phyloP scores from a whole-genome alignment of 129 eudicot species.

The Silybum marianum region DNA sequence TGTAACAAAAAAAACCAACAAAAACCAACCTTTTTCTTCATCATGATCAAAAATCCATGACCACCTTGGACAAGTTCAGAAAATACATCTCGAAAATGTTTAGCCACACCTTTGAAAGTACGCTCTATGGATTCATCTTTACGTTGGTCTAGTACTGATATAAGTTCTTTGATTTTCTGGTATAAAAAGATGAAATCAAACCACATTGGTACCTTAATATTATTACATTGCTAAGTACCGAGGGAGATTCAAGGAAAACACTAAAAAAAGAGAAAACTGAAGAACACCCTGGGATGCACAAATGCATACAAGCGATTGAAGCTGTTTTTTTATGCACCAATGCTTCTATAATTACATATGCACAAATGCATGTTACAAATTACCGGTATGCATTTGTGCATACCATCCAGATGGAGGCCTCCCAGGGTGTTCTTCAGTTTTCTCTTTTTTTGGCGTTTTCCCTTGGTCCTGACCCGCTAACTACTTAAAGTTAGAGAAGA shows the following conservation, averaged over 20 bases:
- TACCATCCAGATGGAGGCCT: too few relatives aligned
- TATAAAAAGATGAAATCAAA: constrained; percentile 12
- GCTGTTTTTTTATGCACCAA: too few relatives aligned
- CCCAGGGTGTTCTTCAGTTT: too few relatives aligned
- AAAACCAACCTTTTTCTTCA: constrained; percentile 88
- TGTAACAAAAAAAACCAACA: not conserved
- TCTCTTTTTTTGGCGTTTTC: too few relatives aligned
- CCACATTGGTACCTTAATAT: constrained; percentile 13
- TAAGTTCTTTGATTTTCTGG: constrained; percentile 94
- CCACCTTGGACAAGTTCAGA: constrained; percentile 99
- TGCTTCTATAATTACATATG: too few relatives aligned
- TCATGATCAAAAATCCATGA: constrained; percentile 88
- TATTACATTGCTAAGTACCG: not conserved
- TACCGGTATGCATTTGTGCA: too few relatives aligned
- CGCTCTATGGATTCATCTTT: constrained; percentile 99
- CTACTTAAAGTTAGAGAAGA: not conserved
- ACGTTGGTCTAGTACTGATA: constrained; percentile 86
- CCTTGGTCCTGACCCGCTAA: too few relatives aligned
- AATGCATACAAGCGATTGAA: too few relatives aligned
- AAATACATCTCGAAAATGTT: constrained; percentile 92
- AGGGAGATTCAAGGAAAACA: not conserved
- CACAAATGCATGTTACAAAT: too few relatives aligned
- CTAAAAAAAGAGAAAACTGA: too few relatives aligned
- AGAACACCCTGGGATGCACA: too few relatives aligned
- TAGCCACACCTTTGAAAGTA: constrained; percentile 97